Percentiles rank a stretch among this genome's conserved stretches.
Evolutionary conservation across 768 basidiomycete species (phyloP).

Genomic region (Amanita molliuscula): DNA sequence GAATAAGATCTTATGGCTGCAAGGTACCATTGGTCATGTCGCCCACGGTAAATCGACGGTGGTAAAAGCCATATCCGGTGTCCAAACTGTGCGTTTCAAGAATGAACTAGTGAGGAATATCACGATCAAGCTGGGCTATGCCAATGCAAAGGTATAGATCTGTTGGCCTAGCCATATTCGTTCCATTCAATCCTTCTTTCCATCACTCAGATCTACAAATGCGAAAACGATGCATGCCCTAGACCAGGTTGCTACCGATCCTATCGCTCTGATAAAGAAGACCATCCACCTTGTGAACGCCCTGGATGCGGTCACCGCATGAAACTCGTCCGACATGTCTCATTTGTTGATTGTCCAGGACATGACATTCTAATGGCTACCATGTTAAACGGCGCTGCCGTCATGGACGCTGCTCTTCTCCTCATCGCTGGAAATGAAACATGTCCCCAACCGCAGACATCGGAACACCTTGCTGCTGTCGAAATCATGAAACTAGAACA

Average conservation of each 20-base stretch:
- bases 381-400: constrained; percentile 99
- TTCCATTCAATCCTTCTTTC: constrained; percentile 10
- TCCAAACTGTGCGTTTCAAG: constrained; percentile 97
- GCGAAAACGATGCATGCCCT: constrained; percentile 87
- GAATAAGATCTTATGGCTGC: constrained; percentile 4
- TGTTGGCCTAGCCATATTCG: neutral
- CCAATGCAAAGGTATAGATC: constrained; percentile 84
- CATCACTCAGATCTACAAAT: constrained; percentile 82
- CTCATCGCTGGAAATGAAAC: constrained; percentile 98
- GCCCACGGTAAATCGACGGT: constrained; percentile 96
- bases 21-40: constrained; percentile 98
- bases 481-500: constrained; percentile 99
- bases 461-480: constrained; percentile 95
- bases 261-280: constrained; percentile 90
- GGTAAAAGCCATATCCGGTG: constrained; percentile 97
- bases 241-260: constrained; percentile 92
- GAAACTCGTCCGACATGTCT: constrained; percentile 92
- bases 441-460: constrained; percentile 98
- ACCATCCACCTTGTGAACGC: constrained; percentile 86
- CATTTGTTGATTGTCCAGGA: constrained; percentile 95
- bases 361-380: constrained; percentile 99
- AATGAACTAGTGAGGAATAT: constrained; percentile 99
- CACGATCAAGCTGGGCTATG: constrained; percentile 98
- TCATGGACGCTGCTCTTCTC: constrained; percentile 97
- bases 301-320: constrained; percentile 85